Evolutionary conservation across 768 basidiomycete species (phyloP).

Genomic region (Phylloporus sp.): DNA sequence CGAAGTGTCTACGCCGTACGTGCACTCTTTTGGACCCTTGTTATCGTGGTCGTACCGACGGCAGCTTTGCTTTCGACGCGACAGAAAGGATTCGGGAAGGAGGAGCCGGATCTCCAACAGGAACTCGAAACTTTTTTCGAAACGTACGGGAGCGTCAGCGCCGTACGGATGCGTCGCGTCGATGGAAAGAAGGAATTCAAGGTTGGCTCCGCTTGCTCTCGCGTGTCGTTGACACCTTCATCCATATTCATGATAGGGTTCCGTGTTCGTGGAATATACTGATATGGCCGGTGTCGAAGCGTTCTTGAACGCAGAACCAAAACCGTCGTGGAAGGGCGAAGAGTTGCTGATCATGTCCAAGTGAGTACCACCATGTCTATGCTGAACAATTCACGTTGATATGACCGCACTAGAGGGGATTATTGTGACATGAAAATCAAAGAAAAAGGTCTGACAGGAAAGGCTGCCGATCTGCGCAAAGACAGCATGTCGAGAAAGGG

Average conservation of each 20-base stretch:
- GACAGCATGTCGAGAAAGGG: constrained; percentile 50
- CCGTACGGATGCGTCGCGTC: constrained; percentile 80
- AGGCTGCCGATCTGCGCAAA: constrained; percentile 55
- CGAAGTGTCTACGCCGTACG: constrained; percentile 86
- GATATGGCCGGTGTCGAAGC: constrained; percentile 61
- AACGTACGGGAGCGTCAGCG: constrained; percentile 70
- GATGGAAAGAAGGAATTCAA: constrained; percentile 85
- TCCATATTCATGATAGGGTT: constrained; percentile 50
- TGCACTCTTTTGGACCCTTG: constrained; percentile 23
- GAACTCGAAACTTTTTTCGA: constrained; percentile 77
- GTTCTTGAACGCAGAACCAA: constrained; percentile 78
- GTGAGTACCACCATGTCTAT: constrained; percentile 36
- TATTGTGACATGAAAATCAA: constrained; percentile 97
- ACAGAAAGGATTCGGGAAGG: constrained; percentile 86
- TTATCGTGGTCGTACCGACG: neutral
- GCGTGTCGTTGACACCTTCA: neutral
- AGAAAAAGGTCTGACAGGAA: constrained; percentile 83
- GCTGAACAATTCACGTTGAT: neutral
- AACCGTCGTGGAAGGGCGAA: constrained; percentile 72
- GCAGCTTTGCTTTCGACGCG: neutral
- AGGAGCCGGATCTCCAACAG: constrained; percentile 57
- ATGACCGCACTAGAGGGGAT: constrained; percentile 48
- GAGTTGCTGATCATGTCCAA: constrained; percentile 87
- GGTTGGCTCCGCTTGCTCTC: constrained; percentile 39
- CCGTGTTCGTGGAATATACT: constrained; percentile 89